phyloP scores from a whole-genome alignment of 1,139 yeast genomes.

The Taphrina confusa region DNA sequence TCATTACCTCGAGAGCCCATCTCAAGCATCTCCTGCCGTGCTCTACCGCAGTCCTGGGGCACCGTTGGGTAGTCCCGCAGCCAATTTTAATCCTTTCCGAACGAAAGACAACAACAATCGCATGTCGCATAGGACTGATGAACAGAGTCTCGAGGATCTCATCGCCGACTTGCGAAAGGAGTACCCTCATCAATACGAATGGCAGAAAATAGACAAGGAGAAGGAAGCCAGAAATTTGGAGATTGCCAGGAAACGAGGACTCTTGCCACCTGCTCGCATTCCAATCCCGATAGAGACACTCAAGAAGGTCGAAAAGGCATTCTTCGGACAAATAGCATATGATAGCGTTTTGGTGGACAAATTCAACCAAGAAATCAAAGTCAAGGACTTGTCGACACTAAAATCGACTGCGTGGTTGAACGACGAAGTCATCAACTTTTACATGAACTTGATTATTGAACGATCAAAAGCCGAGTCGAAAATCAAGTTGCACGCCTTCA shows the following conservation, averaged over 20 bases:
- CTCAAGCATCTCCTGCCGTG: slow-evolving; percentile 8
- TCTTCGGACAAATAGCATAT: background rate
- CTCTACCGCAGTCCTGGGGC: slow-evolving; percentile 30
- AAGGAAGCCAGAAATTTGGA: slow-evolving; percentile 13
- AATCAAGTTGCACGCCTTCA: slow-evolving; percentile 64
- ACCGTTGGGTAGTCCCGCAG: slow-evolving; percentile 16
- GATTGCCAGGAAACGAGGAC: slow-evolving; percentile 17
- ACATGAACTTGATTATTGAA: slow-evolving; percentile 61
- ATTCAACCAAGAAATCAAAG: slow-evolving; percentile 60
- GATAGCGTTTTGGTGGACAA: slow-evolving; percentile 47
- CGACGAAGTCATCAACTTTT: slow-evolving; percentile 85
- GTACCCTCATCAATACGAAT: slow-evolving; percentile 25
- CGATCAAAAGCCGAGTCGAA: slow-evolving; percentile 45
- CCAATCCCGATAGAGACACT: slow-evolving; percentile 16
- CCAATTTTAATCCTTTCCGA: slow-evolving; percentile 13
- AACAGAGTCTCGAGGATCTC: slow-evolving; percentile 17
- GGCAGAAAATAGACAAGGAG: slow-evolving; percentile 25
- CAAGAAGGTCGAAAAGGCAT: slow-evolving; percentile 10
- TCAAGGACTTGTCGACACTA: slow-evolving; percentile 70
- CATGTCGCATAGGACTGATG: slow-evolving; percentile 5
- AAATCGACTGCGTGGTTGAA: slow-evolving; percentile 79
- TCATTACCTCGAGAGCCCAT: slow-evolving; percentile 2
- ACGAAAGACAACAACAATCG: background rate
- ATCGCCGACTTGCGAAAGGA: slow-evolving; percentile 17
- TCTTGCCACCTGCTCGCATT: slow-evolving; percentile 4